Conservation (phyloP, 768 basidiomycete genomes). For the Suillus americanus region DNA sequence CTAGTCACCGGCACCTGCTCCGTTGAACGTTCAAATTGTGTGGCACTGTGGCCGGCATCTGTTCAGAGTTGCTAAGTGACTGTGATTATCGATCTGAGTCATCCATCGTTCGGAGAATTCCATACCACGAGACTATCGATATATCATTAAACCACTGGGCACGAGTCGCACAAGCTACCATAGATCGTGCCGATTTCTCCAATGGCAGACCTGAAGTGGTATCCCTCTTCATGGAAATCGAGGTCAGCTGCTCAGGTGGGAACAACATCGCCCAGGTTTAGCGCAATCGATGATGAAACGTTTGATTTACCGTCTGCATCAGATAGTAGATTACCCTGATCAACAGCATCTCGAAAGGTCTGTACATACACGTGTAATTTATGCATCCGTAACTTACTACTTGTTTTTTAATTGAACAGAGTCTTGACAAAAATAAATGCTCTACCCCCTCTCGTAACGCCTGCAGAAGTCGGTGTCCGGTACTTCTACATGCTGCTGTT, state of each 20-base stretch:
- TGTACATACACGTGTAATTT: conserved; percentile 12
- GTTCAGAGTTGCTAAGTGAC: background rate
- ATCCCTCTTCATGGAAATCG: conserved; percentile 76
- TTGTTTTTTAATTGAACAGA: conserved; percentile 34
- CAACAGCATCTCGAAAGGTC: conserved; percentile 57
- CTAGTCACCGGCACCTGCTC: no score
- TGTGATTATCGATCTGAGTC: background rate
- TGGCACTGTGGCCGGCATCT: no score
- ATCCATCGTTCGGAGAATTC: background rate
- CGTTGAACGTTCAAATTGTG: background rate
- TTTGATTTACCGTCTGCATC: background rate
- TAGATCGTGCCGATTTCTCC: background rate
- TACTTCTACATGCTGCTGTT: conserved; percentile 22
- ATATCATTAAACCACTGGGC: no score
- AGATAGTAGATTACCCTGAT: conserved; percentile 77
- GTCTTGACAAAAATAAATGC: conserved; percentile 75
- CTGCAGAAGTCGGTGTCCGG: conserved; percentile 72
- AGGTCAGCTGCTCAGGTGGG: conserved; percentile 76
- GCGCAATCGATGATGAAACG: conserved; percentile 1
- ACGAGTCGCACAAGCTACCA: background rate
- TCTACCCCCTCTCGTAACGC: conserved; percentile 89
- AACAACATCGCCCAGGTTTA: background rate
- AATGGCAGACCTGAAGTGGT: conserved; percentile 44
- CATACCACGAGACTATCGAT: no score
- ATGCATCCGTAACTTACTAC: background rate